phyloP scores from a whole-genome alignment of 2,329 filamentous ascomycete genomes.

The Diaporthe amygdali region DNA sequence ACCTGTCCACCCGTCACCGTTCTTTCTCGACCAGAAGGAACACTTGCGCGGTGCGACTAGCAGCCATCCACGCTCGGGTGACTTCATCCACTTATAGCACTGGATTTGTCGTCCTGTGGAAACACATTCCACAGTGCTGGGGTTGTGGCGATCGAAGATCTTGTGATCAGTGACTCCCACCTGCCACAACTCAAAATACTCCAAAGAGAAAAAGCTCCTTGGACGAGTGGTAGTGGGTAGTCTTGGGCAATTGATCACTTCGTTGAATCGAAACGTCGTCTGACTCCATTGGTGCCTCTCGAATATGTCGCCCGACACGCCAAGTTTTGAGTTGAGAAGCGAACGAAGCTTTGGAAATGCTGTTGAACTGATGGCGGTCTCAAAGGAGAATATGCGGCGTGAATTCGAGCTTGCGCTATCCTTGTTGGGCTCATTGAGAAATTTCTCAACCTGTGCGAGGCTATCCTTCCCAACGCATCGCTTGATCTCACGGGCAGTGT shows the following conservation, averaged over 20 bases:
- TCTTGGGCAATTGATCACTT: conserved; percentile 18
- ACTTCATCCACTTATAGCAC: conserved; percentile 15
- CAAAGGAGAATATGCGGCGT: not conserved
- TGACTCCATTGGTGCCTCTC: conserved; percentile 13
- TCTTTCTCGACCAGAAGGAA: conserved; percentile 8
- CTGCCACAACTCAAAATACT: conserved; percentile 22
- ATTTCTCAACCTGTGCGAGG: not conserved
- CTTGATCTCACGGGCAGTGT: not conserved
- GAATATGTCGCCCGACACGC: not conserved
- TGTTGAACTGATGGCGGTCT: not conserved
- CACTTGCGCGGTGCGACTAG: conserved; percentile 17
- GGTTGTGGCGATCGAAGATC: not conserved
- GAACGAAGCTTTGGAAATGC: not conserved
- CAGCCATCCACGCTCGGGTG: not conserved
- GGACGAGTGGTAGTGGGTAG: not conserved
- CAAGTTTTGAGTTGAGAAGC: not conserved
- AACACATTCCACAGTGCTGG: not conserved
- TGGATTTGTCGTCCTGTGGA: conserved; percentile 9
- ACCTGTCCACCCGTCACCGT: not conserved
- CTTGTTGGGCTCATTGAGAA: not conserved
- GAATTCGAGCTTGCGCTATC: not conserved
- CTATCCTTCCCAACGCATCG: not conserved
- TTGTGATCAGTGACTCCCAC: not conserved
- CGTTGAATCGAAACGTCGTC: conserved; percentile 22
- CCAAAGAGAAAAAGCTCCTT: not conserved